These are phyloP conservation scores for Penicillium occitanis DNA, from an alignment of 2,329 filamentous ascomycete genomes.

Conservation along the genomic window DNA sequence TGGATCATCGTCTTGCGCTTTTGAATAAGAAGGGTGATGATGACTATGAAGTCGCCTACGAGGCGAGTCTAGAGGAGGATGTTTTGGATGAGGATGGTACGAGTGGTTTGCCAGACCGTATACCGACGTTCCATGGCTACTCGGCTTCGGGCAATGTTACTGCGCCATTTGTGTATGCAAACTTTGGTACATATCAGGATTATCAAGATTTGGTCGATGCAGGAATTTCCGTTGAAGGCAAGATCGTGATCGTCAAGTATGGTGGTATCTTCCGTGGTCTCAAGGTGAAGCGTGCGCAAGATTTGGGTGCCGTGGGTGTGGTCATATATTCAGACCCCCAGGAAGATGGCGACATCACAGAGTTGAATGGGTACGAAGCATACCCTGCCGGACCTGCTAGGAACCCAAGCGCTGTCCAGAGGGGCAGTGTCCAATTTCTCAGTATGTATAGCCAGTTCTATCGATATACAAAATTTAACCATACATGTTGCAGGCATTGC, in stretches of 20 bases:
- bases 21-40: constrained; percentile 50
- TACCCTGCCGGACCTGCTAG: constrained; percentile 87
- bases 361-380: constrained; percentile 71
- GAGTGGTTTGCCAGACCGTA: constrained; percentile 66
- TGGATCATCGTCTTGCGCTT: constrained; percentile 67
- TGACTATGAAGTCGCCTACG: constrained; percentile 63
- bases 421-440: constrained; percentile 81
- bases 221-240: constrained; percentile 74
- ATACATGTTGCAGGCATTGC: constrained; percentile 48
- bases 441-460: constrained; percentile 52
- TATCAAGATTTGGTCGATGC: constrained; percentile 77
- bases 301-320: constrained; percentile 82
- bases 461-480: background rate
- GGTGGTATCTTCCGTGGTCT: constrained; percentile 83
- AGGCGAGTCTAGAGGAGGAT: constrained; percentile 81
- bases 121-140: constrained; percentile 94
- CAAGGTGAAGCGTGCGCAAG: constrained; percentile 89
- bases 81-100: constrained; percentile 80
- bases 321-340: constrained; percentile 87
- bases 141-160: constrained; percentile 91
- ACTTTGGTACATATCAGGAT: constrained; percentile 84
- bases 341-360: constrained; percentile 79
- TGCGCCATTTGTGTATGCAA: constrained; percentile 80
- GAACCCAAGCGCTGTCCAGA: constrained; percentile 83
- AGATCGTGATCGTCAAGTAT: constrained; percentile 85